Evolutionary conservation across 148 eudicot species (phyloP).

Genomic region (Vaccinium darrowii): DNA sequence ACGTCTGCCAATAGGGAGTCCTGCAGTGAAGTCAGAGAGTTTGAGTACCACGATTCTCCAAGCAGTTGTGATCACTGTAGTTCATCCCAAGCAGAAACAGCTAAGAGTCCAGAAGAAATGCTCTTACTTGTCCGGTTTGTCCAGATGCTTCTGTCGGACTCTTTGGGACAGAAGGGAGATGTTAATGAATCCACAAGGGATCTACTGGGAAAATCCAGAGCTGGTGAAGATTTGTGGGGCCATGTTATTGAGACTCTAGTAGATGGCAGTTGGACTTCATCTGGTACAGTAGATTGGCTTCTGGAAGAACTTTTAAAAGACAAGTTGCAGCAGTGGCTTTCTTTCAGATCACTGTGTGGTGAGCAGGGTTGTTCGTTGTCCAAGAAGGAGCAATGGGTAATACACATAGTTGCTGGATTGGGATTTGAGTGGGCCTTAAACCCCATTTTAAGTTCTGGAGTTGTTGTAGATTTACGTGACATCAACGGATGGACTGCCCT

Average conservation of each 20-base stretch:
- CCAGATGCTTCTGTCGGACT: conserved; percentile 56
- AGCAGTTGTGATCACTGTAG: conserved; percentile 30
- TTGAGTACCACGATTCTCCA: conserved; percentile 63
- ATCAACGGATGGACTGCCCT: conserved; percentile 94
- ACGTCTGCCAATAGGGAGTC: conserved; percentile 74
- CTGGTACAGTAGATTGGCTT: conserved; percentile 66
- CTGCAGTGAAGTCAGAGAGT: conserved; percentile 88
- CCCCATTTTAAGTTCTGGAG: conserved; percentile 66
- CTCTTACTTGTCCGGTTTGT: conserved; percentile 71
- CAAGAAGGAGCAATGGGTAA: conserved; percentile 84
- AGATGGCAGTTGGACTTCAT: conserved; percentile 50
- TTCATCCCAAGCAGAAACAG: conserved; percentile 36
- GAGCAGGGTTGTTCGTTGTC: conserved; percentile 48
- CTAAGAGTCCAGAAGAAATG: conserved; percentile 61
- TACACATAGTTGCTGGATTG: conserved; percentile 86
- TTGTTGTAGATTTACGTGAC: conserved; percentile 83
- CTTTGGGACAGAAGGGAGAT: conserved; percentile 38
- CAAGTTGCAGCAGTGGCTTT: conserved; percentile 78
- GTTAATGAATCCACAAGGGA: conserved; percentile 31
- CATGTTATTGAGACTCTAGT: conserved; percentile 59
- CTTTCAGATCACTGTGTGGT: conserved; percentile 31
- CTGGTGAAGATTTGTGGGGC: conserved; percentile 55
- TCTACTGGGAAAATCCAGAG: conserved; percentile 32
- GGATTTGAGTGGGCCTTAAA: conserved; percentile 93
- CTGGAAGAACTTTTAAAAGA: conserved; percentile 76